A percentile compares a stretch with the other conserved stretches of the same genome.
Conservation (phyloP, 2,329 filamentous ascomycete genomes). For the Simplicillium sp. region DNA sequence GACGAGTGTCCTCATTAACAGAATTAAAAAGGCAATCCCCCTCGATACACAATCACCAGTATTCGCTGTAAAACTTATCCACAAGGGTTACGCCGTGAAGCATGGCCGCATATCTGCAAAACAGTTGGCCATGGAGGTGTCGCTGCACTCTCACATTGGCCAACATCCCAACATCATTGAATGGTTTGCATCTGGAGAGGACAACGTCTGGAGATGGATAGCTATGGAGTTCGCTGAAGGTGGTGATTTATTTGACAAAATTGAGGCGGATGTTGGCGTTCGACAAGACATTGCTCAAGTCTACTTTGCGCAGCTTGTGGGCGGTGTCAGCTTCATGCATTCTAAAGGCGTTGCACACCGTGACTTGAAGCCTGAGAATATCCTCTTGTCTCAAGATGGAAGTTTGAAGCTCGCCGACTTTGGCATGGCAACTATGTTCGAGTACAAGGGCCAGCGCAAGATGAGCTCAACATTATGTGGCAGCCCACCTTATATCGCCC, state of each 20-base stretch:
- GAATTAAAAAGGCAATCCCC: conserved; percentile 88
- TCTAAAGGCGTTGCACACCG: conserved; percentile 91
- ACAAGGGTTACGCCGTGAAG: conserved; percentile 88
- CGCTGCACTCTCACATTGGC: conserved; percentile 78
- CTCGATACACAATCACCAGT: conserved; percentile 59
- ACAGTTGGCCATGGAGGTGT: conserved; percentile 86
- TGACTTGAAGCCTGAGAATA: conserved; percentile 90
- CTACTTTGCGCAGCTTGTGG: conserved; percentile 88
- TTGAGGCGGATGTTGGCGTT: conserved; percentile 95
- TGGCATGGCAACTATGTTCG: conserved; percentile 87
- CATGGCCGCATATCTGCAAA: conserved; percentile 82
- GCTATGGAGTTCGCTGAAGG: conserved; percentile 96
- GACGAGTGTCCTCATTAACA: conserved; percentile 24
- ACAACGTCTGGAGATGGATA: conserved; percentile 87
- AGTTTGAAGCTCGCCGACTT: conserved; percentile 95
- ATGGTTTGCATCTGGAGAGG: conserved; percentile 82
- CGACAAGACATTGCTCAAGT: conserved; percentile 89
- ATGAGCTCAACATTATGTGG: conserved; percentile 84
- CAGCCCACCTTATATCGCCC: conserved; percentile 93
- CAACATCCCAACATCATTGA: conserved; percentile 90
- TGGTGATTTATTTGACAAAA: conserved; percentile 97
- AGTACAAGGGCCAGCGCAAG: conserved; percentile 77
- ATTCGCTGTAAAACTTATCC: conserved; percentile 97
- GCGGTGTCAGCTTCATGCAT: conserved; percentile 90
- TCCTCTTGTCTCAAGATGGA: conserved; percentile 74